Conservation (phyloP, 2,329 filamentous ascomycete species). For the Aspergillus sp. region DNA sequence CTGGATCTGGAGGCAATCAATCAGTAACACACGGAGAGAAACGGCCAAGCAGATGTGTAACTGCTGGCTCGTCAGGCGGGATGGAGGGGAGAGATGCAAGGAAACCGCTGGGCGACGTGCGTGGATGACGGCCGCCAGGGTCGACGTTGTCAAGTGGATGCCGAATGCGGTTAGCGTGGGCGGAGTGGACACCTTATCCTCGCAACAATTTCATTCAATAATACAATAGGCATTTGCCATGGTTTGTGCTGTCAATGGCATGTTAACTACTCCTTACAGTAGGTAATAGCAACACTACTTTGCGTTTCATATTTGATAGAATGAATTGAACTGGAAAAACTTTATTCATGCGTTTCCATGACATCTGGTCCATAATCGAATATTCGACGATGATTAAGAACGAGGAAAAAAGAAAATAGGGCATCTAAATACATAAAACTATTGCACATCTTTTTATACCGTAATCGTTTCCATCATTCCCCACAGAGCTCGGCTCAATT, state of each 20-base stretch:
- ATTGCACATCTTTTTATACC: conserved; percentile 10
- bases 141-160: conserved; percentile 1
- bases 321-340: not conserved
- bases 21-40: conserved; percentile 1
- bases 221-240: no score
- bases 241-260: no score
- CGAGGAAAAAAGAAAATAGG: conserved; percentile 2
- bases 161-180: conserved; percentile 12
- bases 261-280: no score
- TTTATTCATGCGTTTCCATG: not conserved
- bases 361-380: not conserved
- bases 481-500: conserved; percentile 5
- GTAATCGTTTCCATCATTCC: conserved; percentile 18
- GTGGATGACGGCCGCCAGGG: not conserved
- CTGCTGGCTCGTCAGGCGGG: conserved; percentile 6
- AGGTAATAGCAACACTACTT: not conserved
- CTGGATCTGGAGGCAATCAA: not conserved
- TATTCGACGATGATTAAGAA: not conserved
- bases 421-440: conserved; percentile 19
- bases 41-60: conserved; percentile 8
- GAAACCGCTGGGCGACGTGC: conserved; percentile 5
- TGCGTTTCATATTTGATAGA: not conserved
- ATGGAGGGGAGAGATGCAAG: conserved; percentile 2
- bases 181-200: conserved; percentile 1
- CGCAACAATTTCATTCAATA: no score